These are phyloP conservation scores for Rhododendron griersonianum DNA, from an alignment of 148 eudicot genomes.

Conservation along the genomic window DNA sequence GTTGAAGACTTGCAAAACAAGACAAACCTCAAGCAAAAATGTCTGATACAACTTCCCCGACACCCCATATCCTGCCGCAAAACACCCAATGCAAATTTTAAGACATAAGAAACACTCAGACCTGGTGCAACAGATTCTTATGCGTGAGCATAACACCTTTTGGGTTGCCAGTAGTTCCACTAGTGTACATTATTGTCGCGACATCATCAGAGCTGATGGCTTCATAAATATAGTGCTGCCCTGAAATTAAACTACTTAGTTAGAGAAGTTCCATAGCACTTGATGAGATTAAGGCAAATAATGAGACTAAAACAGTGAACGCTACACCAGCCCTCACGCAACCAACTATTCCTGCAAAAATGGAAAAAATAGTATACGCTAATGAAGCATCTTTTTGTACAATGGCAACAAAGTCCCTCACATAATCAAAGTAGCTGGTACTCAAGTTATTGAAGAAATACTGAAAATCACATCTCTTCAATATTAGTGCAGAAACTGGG, in stretches of 20 bases:
- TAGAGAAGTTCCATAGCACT: background rate
- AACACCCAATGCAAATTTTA: background rate
- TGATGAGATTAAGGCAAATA: background rate
- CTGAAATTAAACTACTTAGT: slow-evolving; percentile 34
- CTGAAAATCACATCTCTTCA: background rate
- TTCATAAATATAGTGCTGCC: slow-evolving; percentile 54
- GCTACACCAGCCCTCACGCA: background rate
- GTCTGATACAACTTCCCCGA: background rate
- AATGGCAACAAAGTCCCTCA: background rate
- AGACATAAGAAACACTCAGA: slow-evolving; percentile 13
- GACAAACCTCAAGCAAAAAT: background rate
- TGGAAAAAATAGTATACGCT: background rate
- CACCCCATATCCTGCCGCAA: background rate
- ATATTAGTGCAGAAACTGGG: background rate
- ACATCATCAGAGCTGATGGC: slow-evolving; percentile 73
- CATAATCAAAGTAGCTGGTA: background rate
- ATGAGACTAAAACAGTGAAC: background rate
- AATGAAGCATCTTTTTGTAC: background rate
- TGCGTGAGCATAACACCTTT: slow-evolving; percentile 98
- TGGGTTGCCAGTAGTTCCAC: slow-evolving; percentile 95
- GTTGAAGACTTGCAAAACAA: background rate
- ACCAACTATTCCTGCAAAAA: background rate
- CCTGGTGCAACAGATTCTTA: slow-evolving; percentile 92
- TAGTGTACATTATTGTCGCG: slow-evolving; percentile 89
- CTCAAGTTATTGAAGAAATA: background rate